phyloP scores from a whole-genome alignment of 805 yeast genomes.

The Diddensiella transvaalensis region DNA sequence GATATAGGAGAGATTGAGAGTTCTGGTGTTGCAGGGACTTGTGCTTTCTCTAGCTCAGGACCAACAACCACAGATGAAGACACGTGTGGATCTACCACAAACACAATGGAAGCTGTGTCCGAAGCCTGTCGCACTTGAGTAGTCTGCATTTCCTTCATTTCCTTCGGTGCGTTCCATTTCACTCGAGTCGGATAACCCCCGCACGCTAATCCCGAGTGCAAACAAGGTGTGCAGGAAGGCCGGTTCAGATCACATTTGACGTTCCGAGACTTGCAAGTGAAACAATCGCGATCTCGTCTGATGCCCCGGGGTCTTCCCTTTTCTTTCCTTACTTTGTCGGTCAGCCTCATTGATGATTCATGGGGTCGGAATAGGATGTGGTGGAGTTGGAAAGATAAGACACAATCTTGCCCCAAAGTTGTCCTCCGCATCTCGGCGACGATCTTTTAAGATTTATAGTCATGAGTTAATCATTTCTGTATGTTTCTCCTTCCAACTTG shows the following conservation, averaged over 20 bases:
- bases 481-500: no score
- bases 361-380: no score
- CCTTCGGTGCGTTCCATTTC: constrained; percentile 13
- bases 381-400: no score
- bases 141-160: not conserved
- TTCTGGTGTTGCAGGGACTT: not conserved
- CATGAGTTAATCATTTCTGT: no score
- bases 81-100: not conserved
- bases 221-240: constrained; percentile 38
- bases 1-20: not conserved
- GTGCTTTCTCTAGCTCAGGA: not conserved
- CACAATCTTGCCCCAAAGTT: no score
- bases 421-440: no score
- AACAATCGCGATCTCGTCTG: constrained; percentile 23
- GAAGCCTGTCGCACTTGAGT: no score
- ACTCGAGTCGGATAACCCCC: constrained; percentile 23
- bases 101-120: not conserved
- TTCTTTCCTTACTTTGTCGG: constrained; percentile 3
- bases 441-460: no score
- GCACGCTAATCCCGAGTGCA: constrained; percentile 26
- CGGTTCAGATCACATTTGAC: constrained; percentile 22
- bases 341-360: no score
- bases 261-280: constrained; percentile 25
- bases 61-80: not conserved
- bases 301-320: constrained; percentile 22